These are phyloP conservation scores for Colletotrichum paranaense DNA, from an alignment of 2,329 filamentous ascomycete genomes.

Conservation along the genomic window DNA sequence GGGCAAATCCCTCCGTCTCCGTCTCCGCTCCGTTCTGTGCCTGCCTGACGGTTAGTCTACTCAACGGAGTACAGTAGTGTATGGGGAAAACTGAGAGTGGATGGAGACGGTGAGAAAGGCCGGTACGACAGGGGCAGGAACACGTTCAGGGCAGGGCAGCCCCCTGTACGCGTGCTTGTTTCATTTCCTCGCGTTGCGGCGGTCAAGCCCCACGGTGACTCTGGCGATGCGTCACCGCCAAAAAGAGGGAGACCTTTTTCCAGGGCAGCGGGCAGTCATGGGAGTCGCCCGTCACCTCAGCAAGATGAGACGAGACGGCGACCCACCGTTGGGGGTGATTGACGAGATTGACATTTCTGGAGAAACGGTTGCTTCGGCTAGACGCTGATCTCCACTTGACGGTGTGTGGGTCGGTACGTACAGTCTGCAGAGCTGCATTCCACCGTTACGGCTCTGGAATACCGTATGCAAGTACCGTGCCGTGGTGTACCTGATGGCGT, in stretches of 20 bases:
- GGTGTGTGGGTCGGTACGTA: neutral
- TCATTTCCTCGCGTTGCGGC: slow-evolving; percentile 36
- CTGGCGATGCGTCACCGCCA: slow-evolving; percentile 37
- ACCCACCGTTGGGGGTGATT: neutral
- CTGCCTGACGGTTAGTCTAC: neutral
- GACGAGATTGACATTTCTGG: neutral
- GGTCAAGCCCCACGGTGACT: slow-evolving; percentile 36
- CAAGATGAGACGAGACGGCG: neutral
- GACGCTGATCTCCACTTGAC: neutral
- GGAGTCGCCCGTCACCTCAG: neutral
- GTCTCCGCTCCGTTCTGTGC: neutral
- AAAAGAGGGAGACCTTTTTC: neutral
- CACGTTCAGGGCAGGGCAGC: slow-evolving; percentile 6
- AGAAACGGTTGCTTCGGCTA: neutral
- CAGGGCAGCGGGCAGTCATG: neutral
- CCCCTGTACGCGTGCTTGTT: slow-evolving; percentile 32
- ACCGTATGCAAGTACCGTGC: neutral
- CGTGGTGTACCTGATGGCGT: neutral
- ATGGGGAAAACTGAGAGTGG: neutral
- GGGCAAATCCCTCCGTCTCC: neutral
- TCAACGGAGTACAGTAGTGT: neutral
- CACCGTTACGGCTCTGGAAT: no score
- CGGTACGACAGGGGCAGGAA: slow-evolving; percentile 25
- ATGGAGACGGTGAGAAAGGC: neutral
- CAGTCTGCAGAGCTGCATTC: no score